Evolutionary conservation across 371 early-diverging fungal species (phyloP).

Genomic region (Amoeboradix gromovi): DNA sequence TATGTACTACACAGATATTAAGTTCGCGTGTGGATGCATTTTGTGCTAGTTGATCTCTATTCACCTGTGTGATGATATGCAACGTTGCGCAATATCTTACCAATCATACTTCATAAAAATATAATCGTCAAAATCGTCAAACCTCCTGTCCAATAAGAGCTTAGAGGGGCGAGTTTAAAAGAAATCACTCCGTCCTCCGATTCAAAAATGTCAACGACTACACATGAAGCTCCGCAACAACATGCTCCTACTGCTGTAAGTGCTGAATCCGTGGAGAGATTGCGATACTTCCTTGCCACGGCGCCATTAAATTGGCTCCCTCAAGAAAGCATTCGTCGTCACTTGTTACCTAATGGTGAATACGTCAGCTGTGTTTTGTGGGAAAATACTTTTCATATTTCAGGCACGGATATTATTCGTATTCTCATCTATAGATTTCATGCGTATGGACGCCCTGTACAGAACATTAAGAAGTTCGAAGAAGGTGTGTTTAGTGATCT

Average conservation of each 20-base stretch:
- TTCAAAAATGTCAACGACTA: background rate
- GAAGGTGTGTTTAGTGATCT: slow-evolving; percentile 95
- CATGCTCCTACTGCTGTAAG: background rate
- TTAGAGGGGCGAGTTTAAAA: too few species aligned
- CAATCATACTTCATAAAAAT: background rate
- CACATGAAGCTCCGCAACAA: slow-evolving; percentile 1
- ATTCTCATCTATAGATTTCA: slow-evolving; percentile 73
- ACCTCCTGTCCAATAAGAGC: too few species aligned
- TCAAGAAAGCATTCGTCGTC: slow-evolving; percentile 26
- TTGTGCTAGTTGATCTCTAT: too few species aligned
- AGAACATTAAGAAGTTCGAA: slow-evolving; percentile 89
- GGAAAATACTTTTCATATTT: slow-evolving; percentile 52
- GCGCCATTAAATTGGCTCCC: slow-evolving; percentile 27
- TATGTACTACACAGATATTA: too few species aligned
- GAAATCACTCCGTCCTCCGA: background rate
- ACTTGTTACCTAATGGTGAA: slow-evolving; percentile 50
- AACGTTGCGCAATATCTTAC: too few species aligned
- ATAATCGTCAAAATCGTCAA: too few species aligned
- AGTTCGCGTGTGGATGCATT: too few species aligned
- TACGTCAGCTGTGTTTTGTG: slow-evolving; percentile 60
- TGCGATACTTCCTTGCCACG: slow-evolving; percentile 24
- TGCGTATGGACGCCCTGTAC: slow-evolving; percentile 58
- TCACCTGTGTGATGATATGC: too few species aligned
- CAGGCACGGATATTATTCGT: slow-evolving; percentile 95
- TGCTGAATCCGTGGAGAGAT: slow-evolving; percentile 12